Conservation (phyloP, 108 stramenopile species). For the Stephanodiscus triporus region DNA sequence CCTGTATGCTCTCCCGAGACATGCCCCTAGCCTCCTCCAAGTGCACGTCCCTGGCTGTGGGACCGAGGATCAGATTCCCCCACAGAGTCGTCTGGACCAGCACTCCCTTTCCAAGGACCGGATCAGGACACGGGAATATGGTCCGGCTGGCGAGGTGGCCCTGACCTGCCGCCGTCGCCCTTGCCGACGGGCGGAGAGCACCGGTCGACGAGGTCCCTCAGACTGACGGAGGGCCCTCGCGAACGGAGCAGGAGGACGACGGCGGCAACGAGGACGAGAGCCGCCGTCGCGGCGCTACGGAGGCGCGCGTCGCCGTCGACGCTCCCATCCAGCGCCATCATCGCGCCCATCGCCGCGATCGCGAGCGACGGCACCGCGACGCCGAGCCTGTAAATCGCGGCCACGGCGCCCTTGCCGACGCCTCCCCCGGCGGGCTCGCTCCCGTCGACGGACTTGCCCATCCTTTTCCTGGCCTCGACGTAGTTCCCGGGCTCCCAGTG, state of each 20-base stretch:
- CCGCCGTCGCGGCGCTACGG: constrained; percentile 30
- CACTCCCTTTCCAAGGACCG: constrained; percentile 79
- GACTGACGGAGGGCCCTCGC: background rate
- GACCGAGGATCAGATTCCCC: constrained; percentile 82
- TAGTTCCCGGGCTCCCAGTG: constrained; percentile 79
- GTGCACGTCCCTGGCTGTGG: constrained; percentile 75
- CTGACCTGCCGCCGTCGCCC: constrained; percentile 57
- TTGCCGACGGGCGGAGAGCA: constrained; percentile 51
- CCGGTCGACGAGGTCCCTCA: constrained; percentile 57
- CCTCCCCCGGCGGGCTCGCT: constrained; percentile 12
- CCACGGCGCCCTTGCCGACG: background rate
- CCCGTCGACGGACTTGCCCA: constrained; percentile 48
- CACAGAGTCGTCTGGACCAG: constrained; percentile 81
- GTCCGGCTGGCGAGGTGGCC: constrained; percentile 69
- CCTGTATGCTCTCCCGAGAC: constrained; percentile 55
- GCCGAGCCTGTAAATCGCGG: constrained; percentile 21
- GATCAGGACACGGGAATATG: constrained; percentile 82
- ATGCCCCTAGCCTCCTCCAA: constrained; percentile 58
- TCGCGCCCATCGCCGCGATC: constrained; percentile 36
- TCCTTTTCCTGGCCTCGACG: constrained; percentile 45
- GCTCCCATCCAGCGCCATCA: constrained; percentile 35
- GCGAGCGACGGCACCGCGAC: constrained; percentile 32
- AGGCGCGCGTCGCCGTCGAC: constrained; percentile 22
- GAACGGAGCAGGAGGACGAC: constrained; percentile 21
- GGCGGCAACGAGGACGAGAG: constrained; percentile 30